These are phyloP conservation scores for Lactarius sanguifluus DNA, from an alignment of 768 basidiomycete genomes.

Conservation along the genomic window DNA sequence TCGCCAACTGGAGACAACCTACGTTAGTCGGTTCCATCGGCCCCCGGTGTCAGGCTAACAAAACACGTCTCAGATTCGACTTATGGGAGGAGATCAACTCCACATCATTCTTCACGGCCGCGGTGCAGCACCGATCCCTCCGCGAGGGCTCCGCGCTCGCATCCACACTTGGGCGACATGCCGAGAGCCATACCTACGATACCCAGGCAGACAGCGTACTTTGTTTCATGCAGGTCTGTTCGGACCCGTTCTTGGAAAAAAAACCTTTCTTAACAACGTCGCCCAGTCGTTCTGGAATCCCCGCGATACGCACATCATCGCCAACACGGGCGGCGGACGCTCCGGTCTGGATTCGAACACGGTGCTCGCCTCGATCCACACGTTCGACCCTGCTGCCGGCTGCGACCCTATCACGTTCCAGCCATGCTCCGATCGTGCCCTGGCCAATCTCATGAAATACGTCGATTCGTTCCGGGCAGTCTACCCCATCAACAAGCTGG, in stretches of 20 bases:
- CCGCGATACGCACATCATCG: constrained; percentile 54
- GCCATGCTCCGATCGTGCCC: constrained; percentile 75
- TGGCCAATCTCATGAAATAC: constrained; percentile 66
- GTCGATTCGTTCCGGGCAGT: constrained; percentile 69
- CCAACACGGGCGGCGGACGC: constrained; percentile 71
- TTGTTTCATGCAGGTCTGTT: constrained; percentile 66
- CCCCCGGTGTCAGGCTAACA: background rate
- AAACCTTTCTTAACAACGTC: too few species aligned
- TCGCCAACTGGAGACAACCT: constrained; percentile 62
- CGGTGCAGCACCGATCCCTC: constrained; percentile 39
- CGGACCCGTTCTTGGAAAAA: constrained; percentile 6
- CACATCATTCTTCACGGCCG: constrained; percentile 77
- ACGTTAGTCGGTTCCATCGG: constrained; percentile 41
- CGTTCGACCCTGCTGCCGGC: constrained; percentile 66
- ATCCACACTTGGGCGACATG: constrained; percentile 50
- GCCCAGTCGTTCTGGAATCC: constrained; percentile 75
- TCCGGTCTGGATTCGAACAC: constrained; percentile 52
- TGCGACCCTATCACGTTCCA: constrained; percentile 77
- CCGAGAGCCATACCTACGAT: constrained; percentile 46
- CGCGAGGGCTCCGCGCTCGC: constrained; percentile 61
- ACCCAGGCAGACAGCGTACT: constrained; percentile 60
- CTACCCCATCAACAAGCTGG: constrained; percentile 62
- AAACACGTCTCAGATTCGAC: constrained; percentile 50
- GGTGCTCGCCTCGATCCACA: constrained; percentile 67
- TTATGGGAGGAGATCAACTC: constrained; percentile 72